Base-by-base conservation (phyloP, 2,329 filamentous ascomycete species). In the Fusarium temperatum region DNA sequence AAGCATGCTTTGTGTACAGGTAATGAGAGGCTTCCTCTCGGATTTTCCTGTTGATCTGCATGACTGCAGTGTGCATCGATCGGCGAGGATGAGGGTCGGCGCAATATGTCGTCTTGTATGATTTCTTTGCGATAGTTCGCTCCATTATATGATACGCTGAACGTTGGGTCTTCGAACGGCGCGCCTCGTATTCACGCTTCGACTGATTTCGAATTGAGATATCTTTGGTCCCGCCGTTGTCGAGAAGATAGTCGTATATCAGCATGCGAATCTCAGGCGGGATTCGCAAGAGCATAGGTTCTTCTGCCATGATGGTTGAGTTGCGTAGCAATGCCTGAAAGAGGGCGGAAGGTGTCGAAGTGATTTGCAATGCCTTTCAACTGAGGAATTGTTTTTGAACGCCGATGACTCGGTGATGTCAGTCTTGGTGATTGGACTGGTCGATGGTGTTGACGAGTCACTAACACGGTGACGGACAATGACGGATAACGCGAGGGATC, bases 21-120 rank as follows among this genome's bases (percentile, higher is more conserved):
- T 89, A 78, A 65, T 87, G 84, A 8, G 86, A 82, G n/a, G 87
- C 86, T 78, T 92, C 90, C 66, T 84, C 82, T 78, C 91, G 84
- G 57, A 90, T 82, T 61, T 83, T 83, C 45, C 83, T 82, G 75
- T 83, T 87, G 26, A 82, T 83, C 56, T 80, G 76, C 84, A 89
- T 81, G 75, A 88, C 82, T 57, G 85, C 75, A 36, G 84, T 78
- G 80, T 88, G 81, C 75, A 86, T 81, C 78, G 66, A 59, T 59
- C 75, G 67, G 42, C 64, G 69, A 59, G 64, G 45, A 41, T 71
- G 67, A 50, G 51, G 60, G 26, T 76, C 72, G 68, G 73, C 76
- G 60, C 72, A 75, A 80, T 91, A 92, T 9, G 90, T 91, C 13
- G 90, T 91, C 61, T 86, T 78, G 69, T 80, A 83, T 63, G 83